Percentiles rank a stretch among this genome's conserved stretches.
phyloP scores from a whole-genome alignment of 306 rosid species.

The Fragaria ananassa region DNA sequence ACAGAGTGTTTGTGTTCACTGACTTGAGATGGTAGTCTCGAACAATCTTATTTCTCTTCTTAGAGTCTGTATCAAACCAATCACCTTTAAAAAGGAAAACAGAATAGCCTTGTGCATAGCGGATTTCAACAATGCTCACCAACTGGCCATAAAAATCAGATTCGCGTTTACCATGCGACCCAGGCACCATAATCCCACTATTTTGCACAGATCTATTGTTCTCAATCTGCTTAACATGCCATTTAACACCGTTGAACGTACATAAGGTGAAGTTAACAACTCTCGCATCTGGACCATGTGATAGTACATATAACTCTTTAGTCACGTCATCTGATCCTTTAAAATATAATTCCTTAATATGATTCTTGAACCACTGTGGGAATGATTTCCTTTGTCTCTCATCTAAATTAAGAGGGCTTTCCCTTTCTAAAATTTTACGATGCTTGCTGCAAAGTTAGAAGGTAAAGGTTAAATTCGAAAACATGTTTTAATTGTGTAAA shows the following conservation, averaged over 20 bases:
- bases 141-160: not conserved
- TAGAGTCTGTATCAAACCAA: slow-evolving; percentile 4
- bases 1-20: not conserved
- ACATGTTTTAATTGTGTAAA: not conserved
- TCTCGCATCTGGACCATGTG: not conserved
- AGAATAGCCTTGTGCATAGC: not conserved
- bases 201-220: not conserved
- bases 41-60: not conserved
- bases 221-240: not conserved
- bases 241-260: not conserved
- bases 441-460: not conserved
- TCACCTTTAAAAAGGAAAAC: not conserved
- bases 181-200: not conserved
- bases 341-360: not conserved
- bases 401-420: not conserved
- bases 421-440: not conserved
- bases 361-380: not conserved
- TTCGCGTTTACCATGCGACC: not conserved
- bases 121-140: not conserved
- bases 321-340: not conserved
- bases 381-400: not conserved
- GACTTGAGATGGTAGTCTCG: not conserved
- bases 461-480: too few species aligned
- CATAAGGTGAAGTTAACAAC: not conserved
- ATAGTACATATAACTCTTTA: slow-evolving; percentile 1